Conservation (phyloP, 306 rosid genomes). For the Prunus davidiana region DNA sequence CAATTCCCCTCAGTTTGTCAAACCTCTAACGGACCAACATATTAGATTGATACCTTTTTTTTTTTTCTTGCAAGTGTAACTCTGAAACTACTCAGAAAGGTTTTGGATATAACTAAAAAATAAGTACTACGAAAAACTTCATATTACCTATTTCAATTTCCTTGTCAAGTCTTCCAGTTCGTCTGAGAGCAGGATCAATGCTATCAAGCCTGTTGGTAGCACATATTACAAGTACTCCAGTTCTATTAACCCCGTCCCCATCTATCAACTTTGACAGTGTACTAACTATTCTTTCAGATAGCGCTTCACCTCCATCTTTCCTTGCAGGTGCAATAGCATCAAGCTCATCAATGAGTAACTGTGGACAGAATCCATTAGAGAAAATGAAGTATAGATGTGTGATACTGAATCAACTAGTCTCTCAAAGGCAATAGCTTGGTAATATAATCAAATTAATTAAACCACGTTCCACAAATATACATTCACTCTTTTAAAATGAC, state of each 20-base stretch:
- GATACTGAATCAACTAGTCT: not conserved
- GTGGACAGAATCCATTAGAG: slow-evolving; percentile 25
- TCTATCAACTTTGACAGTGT: slow-evolving; percentile 61
- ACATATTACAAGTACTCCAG: slow-evolving; percentile 77
- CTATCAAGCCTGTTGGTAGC: slow-evolving; percentile 83
- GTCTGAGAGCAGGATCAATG: slow-evolving; percentile 90
- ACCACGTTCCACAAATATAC: not conserved
- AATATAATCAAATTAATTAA: not conserved
- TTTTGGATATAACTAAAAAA: slow-evolving; percentile 11
- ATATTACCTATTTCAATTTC: slow-evolving; percentile 86
- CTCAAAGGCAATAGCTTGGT: not conserved
- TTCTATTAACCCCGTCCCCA: slow-evolving; percentile 67
- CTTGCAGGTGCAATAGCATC: slow-evolving; percentile 93
- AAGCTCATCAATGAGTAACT: slow-evolving; percentile 89
- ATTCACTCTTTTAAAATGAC: not conserved
- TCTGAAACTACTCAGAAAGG: not conserved
- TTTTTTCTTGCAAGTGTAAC: not conserved
- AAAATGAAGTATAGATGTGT: not conserved
- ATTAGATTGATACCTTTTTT: not conserved
- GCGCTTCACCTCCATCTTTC: slow-evolving; percentile 83
- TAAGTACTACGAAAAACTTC: not conserved
- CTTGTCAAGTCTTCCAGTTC: slow-evolving; percentile 88
- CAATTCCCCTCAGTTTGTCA: not conserved
- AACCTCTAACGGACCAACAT: not conserved
- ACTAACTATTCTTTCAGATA: slow-evolving; percentile 86